These are phyloP conservation scores for Colletotrichum horii DNA, from an alignment of 2,329 filamentous ascomycete genomes.

Conservation along the genomic window DNA sequence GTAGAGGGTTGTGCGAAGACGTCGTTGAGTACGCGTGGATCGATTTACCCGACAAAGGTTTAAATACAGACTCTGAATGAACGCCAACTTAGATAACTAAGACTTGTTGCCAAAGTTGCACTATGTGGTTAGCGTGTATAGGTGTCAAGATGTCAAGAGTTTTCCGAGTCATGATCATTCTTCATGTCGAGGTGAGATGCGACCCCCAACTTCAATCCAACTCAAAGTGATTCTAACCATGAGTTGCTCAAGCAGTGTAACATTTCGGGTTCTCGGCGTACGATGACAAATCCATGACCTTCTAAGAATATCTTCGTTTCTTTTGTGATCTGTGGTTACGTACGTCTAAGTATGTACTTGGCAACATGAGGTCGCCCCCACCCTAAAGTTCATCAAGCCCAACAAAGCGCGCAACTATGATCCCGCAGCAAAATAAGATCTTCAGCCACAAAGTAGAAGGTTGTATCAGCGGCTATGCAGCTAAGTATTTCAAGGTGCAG, in stretches of 20 bases:
- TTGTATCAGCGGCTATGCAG: not conserved
- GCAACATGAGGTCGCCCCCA: not conserved
- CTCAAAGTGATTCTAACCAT: not conserved
- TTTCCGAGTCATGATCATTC: not conserved
- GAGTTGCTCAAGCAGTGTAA: not conserved
- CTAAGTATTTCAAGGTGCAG: not conserved
- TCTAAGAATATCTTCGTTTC: fast-evolving
- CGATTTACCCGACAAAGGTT: not conserved
- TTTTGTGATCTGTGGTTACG: not conserved
- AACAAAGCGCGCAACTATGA: not conserved
- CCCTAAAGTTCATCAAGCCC: not conserved
- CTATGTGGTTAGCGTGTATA: not conserved
- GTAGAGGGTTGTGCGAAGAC: not conserved
- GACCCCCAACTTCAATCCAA: fast-evolving
- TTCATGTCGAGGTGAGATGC: not conserved
- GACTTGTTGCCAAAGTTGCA: not conserved
- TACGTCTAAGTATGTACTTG: fast-evolving
- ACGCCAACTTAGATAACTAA: too few species aligned
- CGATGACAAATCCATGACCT: not conserved
- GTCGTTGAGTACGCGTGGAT: not conserved
- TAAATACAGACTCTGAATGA: not conserved
- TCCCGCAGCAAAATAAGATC: not conserved
- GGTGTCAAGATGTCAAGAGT: not conserved
- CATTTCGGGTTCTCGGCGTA: not conserved
- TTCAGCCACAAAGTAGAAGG: not conserved